Percentiles rank a stretch among this genome's conserved stretches.
Conservation (phyloP, 108 stramenopile genomes). For the Aurantiochytrium sp. region DNA sequence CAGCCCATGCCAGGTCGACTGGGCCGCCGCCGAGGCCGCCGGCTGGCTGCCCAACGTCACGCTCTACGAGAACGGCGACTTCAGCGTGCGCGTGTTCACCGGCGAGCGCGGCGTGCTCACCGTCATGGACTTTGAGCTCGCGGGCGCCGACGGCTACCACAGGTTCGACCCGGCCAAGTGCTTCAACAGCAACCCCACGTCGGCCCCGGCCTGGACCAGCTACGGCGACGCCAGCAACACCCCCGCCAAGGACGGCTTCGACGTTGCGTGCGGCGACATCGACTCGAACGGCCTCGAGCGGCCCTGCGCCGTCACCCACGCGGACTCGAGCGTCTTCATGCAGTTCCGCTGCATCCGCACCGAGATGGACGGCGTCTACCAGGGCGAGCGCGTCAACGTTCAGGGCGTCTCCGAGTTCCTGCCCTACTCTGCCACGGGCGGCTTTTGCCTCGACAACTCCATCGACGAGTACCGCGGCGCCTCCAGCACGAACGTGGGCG, state of each 20-base stretch:
- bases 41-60: background rate
- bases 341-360: background rate
- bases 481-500: too few relatives aligned
- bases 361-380: background rate
- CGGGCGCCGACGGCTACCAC: background rate
- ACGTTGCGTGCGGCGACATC: too few relatives aligned
- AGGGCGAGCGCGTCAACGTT: background rate
- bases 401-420: background rate
- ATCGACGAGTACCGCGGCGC: too few relatives aligned
- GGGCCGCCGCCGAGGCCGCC: background rate
- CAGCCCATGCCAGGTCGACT: background rate
- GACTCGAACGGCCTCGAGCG: too few relatives aligned
- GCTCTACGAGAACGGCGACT: background rate
- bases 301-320: background rate
- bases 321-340: background rate
- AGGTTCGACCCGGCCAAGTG: background rate
- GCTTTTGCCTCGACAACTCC: too few relatives aligned
- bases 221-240: background rate
- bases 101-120: background rate
- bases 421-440: too few relatives aligned
- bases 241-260: background rate
- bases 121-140: background rate
- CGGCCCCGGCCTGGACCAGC: background rate
- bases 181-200: background rate
- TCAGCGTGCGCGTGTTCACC: background rate